phyloP scores from a whole-genome alignment of 2,329 filamentous ascomycete species.

The Aspergillus tubingensis region DNA sequence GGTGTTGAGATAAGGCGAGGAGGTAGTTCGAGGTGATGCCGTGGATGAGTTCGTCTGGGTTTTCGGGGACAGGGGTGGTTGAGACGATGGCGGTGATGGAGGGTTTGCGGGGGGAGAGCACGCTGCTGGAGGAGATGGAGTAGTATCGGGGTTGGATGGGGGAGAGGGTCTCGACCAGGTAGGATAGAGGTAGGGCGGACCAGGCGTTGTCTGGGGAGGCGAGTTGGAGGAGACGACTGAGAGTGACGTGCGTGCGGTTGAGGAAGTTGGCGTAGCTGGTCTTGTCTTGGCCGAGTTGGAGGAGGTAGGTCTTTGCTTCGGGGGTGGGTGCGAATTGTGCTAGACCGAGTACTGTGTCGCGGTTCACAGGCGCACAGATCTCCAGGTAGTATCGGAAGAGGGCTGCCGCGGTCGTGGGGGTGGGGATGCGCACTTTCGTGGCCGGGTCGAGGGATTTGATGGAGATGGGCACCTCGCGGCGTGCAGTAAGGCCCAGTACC shows the following conservation, averaged over 20 bases:
- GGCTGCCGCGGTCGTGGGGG: constrained; percentile 85
- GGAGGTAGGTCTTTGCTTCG: constrained; percentile 75
- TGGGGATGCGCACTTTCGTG: constrained; percentile 81
- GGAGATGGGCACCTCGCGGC: constrained; percentile 52
- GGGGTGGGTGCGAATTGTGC: constrained; percentile 82
- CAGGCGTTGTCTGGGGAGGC: constrained; percentile 71
- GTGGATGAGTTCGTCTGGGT: constrained; percentile 70
- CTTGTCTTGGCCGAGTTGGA: constrained; percentile 78
- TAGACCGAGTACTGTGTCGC: constrained; percentile 79
- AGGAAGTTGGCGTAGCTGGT: constrained; percentile 82
- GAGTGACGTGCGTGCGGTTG: constrained; percentile 72
- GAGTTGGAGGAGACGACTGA: constrained; percentile 47
- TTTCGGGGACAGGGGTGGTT: constrained; percentile 69
- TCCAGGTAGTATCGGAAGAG: constrained; percentile 89
- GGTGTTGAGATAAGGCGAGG: constrained; percentile 56
- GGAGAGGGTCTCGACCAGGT: constrained; percentile 80
- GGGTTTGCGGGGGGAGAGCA: constrained; percentile 49
- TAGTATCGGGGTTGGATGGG: constrained; percentile 94
- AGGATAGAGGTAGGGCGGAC: constrained; percentile 79
- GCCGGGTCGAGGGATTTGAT: constrained; percentile 61
- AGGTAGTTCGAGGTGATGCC: constrained; percentile 95
- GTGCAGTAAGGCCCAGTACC: constrained; percentile 62
- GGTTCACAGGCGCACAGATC: constrained; percentile 87
- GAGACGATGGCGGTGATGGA: constrained; percentile 91
- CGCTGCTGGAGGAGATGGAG: constrained; percentile 75